Percentiles rank a stretch among this genome's conserved stretches.
Conservation (phyloP, 2,329 filamentous ascomycete species). For the Aspergillus nomiae region DNA sequence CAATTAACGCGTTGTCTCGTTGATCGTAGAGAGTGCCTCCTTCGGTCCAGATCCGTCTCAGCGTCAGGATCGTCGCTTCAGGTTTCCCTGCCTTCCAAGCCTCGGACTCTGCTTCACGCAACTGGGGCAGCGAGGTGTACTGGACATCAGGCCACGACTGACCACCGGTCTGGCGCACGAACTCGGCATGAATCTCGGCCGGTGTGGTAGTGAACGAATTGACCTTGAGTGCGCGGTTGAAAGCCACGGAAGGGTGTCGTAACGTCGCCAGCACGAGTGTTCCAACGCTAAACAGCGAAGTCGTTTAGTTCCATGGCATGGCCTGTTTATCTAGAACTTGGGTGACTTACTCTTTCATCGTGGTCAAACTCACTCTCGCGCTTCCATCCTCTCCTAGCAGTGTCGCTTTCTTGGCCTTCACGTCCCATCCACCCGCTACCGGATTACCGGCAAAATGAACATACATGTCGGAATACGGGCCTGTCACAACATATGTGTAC, state of each 20-base stretch:
- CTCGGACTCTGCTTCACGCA: constrained; percentile 61
- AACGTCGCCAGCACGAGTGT: constrained; percentile 66
- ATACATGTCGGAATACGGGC: constrained; percentile 68
- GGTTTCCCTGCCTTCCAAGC: constrained; percentile 59
- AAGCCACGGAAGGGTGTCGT: constrained; percentile 55
- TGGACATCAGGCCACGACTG: constrained; percentile 54
- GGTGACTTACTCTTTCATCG: constrained; percentile 66
- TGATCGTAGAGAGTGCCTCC: constrained; percentile 71
- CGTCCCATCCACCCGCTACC: constrained; percentile 61
- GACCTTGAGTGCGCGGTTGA: constrained; percentile 63
- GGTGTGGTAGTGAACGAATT: constrained; percentile 72
- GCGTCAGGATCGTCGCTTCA: constrained; percentile 58
- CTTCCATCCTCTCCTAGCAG: constrained; percentile 62
- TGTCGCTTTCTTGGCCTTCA: constrained; percentile 58
- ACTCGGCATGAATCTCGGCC: constrained; percentile 64
- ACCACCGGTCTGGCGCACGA: constrained; percentile 64
- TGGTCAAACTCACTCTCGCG: constrained; percentile 66
- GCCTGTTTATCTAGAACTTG: not conserved
- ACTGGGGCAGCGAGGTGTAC: constrained; percentile 55
- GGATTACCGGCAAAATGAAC: constrained; percentile 46
- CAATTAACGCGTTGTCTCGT: constrained; percentile 66
- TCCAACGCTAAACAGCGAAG: constrained; percentile 57
- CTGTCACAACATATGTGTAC: constrained; percentile 70
- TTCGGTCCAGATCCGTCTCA: constrained; percentile 72
- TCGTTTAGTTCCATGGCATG: not conserved